Base-by-base conservation (phyloP, 139 green algal genomes). In the Chlorella sorokiniana region DNA sequence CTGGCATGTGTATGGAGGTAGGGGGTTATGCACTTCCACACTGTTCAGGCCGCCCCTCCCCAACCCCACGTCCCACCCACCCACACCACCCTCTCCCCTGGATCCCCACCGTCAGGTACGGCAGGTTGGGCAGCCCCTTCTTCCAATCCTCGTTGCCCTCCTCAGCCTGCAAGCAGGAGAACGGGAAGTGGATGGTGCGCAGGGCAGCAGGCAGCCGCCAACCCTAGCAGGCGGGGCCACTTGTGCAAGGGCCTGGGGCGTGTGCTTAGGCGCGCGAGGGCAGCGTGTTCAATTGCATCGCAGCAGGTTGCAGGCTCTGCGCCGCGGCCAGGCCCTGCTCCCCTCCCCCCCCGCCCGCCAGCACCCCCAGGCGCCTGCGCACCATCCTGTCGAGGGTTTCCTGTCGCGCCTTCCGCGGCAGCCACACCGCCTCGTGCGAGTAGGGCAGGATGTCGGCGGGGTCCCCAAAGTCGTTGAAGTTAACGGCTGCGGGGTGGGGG, bases 381-480 rank as follows among this genome's bases (percentile, higher is more conserved):
- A 77, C 70, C 70, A 77, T 41, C n/a, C 11, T 77, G 31, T 41
- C 29, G 27, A 77, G 44, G 14, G 44, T 23, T 16, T 63, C 44
- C n/a, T 44, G n/a, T 3, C 44, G 44, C 0, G 31, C 31, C 18
- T 61, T 61, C 10, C 54, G 52, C 27, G 73, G 59, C 67, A 70
- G 33, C 35, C 33, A 23, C 45, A 82, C 76, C 5, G 81, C 80
- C 51, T 82, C 56, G 63, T 84, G 65, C 20, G 29, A n/a, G 45
- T 70, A 83, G 3, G 81, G 81, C 63, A 89, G 81, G 14, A 89
- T 51, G 51, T 79, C 81, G 0, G 81, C 85, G 42, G 92, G 88
- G 23, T 91, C 89, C 79, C 89, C 87, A 85, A 96, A 96, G 65
- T 95, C 91, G 89, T 88, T 73, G 45, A 82, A 82, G 52, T 68